A percentile compares a stretch with the other conserved stretches of the same genome.
These are phyloP conservation scores for Colletotrichum chrysophilum DNA, from an alignment of 2,329 filamentous ascomycete species.

Conservation along the genomic window DNA sequence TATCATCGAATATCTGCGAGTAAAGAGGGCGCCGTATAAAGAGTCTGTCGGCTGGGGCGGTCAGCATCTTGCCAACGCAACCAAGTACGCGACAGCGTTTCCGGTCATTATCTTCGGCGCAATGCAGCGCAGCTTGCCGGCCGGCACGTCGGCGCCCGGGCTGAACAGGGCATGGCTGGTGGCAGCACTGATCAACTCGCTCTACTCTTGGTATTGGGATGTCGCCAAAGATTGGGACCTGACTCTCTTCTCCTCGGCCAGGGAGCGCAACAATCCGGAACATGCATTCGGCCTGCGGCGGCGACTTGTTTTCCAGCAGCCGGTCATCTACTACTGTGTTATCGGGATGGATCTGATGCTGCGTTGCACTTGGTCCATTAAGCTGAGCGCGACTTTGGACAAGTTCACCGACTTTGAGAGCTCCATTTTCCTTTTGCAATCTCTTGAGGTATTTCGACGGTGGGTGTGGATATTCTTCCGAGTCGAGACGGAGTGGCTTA, in stretches of 20 bases:
- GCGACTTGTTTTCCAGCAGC: slow-evolving; percentile 73
- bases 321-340: slow-evolving; percentile 81
- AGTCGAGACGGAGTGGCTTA: slow-evolving; percentile 90
- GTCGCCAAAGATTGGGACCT: slow-evolving; percentile 97
- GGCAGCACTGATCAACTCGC: slow-evolving; percentile 80
- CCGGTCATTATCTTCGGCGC: slow-evolving; percentile 86
- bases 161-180: slow-evolving; percentile 69
- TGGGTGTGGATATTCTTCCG: slow-evolving; percentile 99
- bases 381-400: slow-evolving; percentile 81
- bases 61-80: slow-evolving; percentile 89
- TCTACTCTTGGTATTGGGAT: slow-evolving; percentile 99
- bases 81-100: slow-evolving; percentile 94
- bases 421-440: slow-evolving; percentile 86
- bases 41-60: slow-evolving; percentile 74
- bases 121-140: slow-evolving; percentile 67
- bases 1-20: slow-evolving; percentile 83
- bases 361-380: slow-evolving; percentile 89
- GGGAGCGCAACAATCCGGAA: slow-evolving; percentile 63
- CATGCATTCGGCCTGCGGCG: slow-evolving; percentile 81
- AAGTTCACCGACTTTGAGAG: slow-evolving; percentile 87
- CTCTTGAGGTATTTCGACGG: slow-evolving; percentile 83
- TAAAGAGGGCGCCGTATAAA: slow-evolving; percentile 61
- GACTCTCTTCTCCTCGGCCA: slow-evolving; percentile 71
- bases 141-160: slow-evolving; percentile 38
- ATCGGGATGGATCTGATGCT: slow-evolving; percentile 81